A percentile compares a stretch with the other conserved stretches of the same genome.
Evolutionary conservation across 148 eudicot genomes (phyloP).

Genomic region (Pouteria glomerata): DNA sequence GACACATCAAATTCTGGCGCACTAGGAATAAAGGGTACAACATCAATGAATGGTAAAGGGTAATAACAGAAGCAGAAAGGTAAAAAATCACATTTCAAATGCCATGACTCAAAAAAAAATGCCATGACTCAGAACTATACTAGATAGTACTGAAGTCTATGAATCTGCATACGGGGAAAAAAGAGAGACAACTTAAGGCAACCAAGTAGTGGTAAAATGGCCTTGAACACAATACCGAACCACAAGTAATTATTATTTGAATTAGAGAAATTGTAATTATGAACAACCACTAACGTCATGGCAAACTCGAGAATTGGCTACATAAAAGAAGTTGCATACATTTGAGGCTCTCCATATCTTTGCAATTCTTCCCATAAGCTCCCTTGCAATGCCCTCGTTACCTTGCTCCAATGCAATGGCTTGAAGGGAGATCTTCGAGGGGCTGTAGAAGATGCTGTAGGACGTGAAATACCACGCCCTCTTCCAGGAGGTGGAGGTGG

Average conservation of each 20-base stretch:
- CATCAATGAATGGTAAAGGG: constrained; percentile 26
- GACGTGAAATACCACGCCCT: constrained; percentile 79
- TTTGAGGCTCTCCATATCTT: constrained; percentile 64
- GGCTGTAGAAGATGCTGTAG: constrained; percentile 33
- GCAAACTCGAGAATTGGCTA: not conserved
- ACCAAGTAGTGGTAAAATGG: not conserved
- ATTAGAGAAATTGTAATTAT: not conserved
- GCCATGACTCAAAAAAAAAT: constrained; percentile 6
- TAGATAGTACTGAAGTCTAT: not conserved
- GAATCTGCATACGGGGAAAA: not conserved
- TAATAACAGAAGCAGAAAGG: not conserved
- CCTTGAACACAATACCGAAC: constrained; percentile 2
- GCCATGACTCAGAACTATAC: not conserved
- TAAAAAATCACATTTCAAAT: not conserved
- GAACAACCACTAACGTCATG: not conserved
- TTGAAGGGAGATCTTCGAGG: constrained; percentile 63
- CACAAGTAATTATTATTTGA: not conserved
- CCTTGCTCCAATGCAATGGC: constrained; percentile 97
- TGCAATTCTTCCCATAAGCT: constrained; percentile 99
- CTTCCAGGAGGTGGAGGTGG: constrained; percentile 52
- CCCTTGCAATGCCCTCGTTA: constrained; percentile 84
- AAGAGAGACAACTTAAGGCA: not conserved
- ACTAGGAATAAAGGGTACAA: constrained; percentile 37
- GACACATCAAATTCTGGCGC: constrained; percentile 82
- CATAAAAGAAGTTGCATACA: constrained; percentile 50